Percentiles rank a stretch among this genome's conserved stretches.
Evolutionary conservation across 2,329 filamentous ascomycete genomes (phyloP).

Genomic region (Trichophyton schoenleinii): DNA sequence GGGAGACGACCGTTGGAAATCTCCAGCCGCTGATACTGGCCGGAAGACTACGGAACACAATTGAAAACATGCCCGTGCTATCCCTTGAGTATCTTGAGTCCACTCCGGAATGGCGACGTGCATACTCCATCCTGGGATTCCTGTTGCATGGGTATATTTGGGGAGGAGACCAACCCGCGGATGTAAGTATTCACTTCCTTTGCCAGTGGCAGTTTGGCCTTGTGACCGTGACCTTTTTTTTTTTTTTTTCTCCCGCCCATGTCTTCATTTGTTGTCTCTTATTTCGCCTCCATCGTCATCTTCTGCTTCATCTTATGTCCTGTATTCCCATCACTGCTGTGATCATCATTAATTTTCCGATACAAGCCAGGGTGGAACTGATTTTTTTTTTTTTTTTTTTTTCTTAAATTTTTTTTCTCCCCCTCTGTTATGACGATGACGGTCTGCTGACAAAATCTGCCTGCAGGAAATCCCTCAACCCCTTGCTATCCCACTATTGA

Average conservation of each 20-base stretch:
- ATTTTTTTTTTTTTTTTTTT: background rate
- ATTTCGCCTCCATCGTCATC: background rate
- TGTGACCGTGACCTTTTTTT: background rate
- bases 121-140: slow-evolving; percentile 67
- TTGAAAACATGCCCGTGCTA: slow-evolving; percentile 71
- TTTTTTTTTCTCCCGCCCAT: no score
- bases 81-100: slow-evolving; percentile 69
- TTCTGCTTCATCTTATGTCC: background rate
- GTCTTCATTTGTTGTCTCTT: background rate
- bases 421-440: slow-evolving; percentile 57
- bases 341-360: slow-evolving; percentile 37
- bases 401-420: no score
- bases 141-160: slow-evolving; percentile 80
- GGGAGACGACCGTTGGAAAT: slow-evolving; percentile 78
- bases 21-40: slow-evolving; percentile 78
- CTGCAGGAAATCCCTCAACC: slow-evolving; percentile 56
- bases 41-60: slow-evolving; percentile 64
- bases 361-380: slow-evolving; percentile 69
- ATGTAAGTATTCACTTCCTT: slow-evolving; percentile 39
- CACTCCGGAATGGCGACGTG: slow-evolving; percentile 81
- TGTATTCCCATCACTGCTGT: background rate
- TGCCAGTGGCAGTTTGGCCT: background rate
- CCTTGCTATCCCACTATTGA: slow-evolving; percentile 69
- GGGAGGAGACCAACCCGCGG: slow-evolving; percentile 62
- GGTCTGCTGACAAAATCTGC: slow-evolving; percentile 5